Evolutionary conservation across 2,329 filamentous ascomycete genomes (phyloP), one percentile per base, ranked within the genome.

Genomic region (Sclerotinia sclerotiorum): DNA sequence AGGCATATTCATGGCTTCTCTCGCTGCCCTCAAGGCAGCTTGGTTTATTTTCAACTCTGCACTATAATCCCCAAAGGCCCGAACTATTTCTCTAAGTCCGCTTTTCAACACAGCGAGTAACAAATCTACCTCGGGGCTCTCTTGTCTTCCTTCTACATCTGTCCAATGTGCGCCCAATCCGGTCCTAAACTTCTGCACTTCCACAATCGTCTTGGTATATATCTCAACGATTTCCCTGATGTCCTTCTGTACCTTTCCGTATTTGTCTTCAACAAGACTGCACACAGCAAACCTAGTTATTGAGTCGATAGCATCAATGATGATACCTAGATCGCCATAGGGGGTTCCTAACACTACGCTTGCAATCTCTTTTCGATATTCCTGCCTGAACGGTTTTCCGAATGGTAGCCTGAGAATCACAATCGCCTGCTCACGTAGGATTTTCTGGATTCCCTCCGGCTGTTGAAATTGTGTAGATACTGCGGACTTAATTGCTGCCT

Each of bases 221-320:
- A 88, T 87, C 58, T 90, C 86, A 63, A 97, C 87, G 68, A 97
- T 89, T 61, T 80, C 81, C 0, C 91, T 87, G 2, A 98, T 88
- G 72, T 95, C 91, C 55, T 88, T 84, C 72, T 96, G 90, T n/a
- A 96, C 94, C 73, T 92, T 91, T 19, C 94, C 94, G 76, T 88
- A 95, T 58, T 85, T 85, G 77, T 98, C 94, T 78, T 98, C 94
- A 4, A 82, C 82, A 66, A 97, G 80, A 78, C 91, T 94, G 70
- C 86, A 85, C 5, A 92, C 85, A 0, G 91, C 86, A 39, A 98
- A 83, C 62, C 85, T 84, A 17, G 87, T 87, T 51, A 95, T 80
- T 0, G 90, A 86, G 69, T 88, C 87, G n/a, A 89, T 83, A 1
- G 92, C 90, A 76, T 94, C 88, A 63, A 90, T 79, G 72, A 93